A percentile compares a stretch with the other conserved stretches of the same genome.
Conservation (phyloP, 176 grass and related monocot species). For the Paspalum notatum region DNA sequence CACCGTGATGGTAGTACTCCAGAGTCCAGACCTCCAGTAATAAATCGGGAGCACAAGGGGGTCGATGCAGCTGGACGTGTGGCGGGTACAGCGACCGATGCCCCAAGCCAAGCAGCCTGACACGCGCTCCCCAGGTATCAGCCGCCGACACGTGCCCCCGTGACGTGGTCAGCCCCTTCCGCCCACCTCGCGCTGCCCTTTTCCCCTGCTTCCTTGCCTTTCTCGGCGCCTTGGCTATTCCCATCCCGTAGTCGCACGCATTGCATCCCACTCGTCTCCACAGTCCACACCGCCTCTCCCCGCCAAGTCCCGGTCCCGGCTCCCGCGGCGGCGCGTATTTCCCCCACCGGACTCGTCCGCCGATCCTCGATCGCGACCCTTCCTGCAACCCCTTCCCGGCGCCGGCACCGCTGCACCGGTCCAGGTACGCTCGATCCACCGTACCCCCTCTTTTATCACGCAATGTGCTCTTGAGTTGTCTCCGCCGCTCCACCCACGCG, state of each 20-base stretch:
- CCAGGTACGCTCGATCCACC: slow-evolving; percentile 26
- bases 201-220: neutral
- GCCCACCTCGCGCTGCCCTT: slow-evolving; percentile 20
- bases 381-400: neutral
- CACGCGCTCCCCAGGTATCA: slow-evolving; percentile 48
- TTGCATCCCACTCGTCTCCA: neutral
- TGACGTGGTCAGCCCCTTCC: slow-evolving; percentile 55
- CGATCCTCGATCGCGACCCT: neutral
- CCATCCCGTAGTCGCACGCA: neutral
- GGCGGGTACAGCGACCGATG: slow-evolving; percentile 6
- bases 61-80: neutral
- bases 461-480: slow-evolving; percentile 2
- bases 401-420: neutral
- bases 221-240: neutral
- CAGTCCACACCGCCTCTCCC: neutral
- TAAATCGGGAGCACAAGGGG: too few species aligned
- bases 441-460: neutral
- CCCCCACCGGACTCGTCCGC: slow-evolving; percentile 3
- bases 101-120: neutral
- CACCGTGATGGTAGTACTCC: too few species aligned
- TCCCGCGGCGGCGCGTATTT: neutral
- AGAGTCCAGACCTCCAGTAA: too few species aligned
- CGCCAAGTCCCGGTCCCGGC: neutral
- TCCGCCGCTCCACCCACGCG: neutral
- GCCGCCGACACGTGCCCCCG: slow-evolving; percentile 44